Percentiles rank a stretch among this genome's conserved stretches.
phyloP scores from a whole-genome alignment of 148 eudicot genomes.

The Selenicereus undatus region DNA sequence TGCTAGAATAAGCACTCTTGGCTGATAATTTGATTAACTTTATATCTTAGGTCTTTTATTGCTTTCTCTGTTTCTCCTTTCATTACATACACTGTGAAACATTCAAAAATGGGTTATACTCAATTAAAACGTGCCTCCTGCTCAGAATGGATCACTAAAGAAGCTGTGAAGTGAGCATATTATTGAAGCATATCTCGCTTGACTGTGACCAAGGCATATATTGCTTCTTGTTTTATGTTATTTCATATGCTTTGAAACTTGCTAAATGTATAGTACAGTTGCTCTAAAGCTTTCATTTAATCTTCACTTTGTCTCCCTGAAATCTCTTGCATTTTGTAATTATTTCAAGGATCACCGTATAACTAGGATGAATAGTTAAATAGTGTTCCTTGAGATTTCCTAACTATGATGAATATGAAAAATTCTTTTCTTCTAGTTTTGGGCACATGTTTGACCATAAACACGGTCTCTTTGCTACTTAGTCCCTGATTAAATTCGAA shows the following conservation, averaged over 20 bases:
- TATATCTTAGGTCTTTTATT: not conserved
- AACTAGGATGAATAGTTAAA: not conserved
- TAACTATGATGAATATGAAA: not conserved
- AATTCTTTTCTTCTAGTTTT: not conserved
- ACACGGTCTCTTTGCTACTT: not conserved
- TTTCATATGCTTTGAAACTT: not conserved
- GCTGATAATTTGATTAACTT: not conserved
- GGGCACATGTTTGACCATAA: not conserved
- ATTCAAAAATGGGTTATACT: not conserved
- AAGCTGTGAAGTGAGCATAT: not conserved
- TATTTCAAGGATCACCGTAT: not conserved
- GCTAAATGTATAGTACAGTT: not conserved
- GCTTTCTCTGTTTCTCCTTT: not conserved
- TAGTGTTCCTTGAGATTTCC: too few relatives aligned
- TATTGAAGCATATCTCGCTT: not conserved
- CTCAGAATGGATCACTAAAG: not conserved
- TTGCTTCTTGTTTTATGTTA: not conserved
- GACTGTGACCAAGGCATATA: not conserved
- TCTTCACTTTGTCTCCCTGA: not conserved
- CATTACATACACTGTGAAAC: not conserved
- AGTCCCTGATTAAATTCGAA: not conserved
- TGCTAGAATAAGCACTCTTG: not conserved
- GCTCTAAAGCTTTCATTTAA: not conserved
- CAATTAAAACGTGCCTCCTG: not conserved
- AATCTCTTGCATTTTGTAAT: not conserved